Evolutionary conservation across 2,329 filamentous ascomycete species (phyloP).

Genomic region (Aspergillus felis): DNA sequence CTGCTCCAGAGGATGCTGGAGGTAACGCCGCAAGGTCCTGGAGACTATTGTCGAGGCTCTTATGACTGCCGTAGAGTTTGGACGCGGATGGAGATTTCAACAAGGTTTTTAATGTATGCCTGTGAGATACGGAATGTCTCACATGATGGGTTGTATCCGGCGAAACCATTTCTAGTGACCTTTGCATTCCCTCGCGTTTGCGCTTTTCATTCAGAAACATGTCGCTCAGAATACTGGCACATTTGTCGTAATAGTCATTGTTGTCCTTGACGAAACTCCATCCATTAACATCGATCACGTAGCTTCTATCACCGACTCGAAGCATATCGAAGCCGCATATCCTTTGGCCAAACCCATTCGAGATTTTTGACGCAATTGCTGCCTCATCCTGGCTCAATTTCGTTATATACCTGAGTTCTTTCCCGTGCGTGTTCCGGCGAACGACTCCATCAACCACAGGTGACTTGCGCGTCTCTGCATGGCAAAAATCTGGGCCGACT

Average conservation of each 20-base stretch:
- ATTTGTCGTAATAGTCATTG: conserved; percentile 95
- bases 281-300: conserved; percentile 97
- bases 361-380: conserved; percentile 83
- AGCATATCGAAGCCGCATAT: conserved; percentile 96
- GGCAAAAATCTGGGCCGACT: conserved; percentile 86
- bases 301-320: conserved; percentile 82
- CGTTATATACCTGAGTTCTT: conserved; percentile 94
- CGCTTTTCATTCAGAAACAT: conserved; percentile 79
- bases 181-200: conserved; percentile 29
- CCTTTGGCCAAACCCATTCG: conserved; percentile 84
- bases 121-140: conserved; percentile 42
- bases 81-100: conserved; percentile 64
- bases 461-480: conserved; percentile 94
- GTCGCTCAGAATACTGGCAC: conserved; percentile 76
- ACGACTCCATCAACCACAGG: conserved; percentile 96
- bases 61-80: conserved; percentile 49
- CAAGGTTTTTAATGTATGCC: conserved; percentile 53
- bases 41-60: conserved; percentile 40
- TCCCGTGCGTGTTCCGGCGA: conserved; percentile 92
- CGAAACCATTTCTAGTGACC: conserved; percentile 32
- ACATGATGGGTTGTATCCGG: conserved; percentile 31
- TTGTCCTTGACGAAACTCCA: conserved; percentile 99
- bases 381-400: conserved; percentile 75
- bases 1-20: conserved; percentile 29
- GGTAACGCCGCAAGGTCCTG: conserved; percentile 41